A percentile compares a stretch with the other conserved stretches of the same genome.
These are phyloP conservation scores for Cyphellophora europaea DNA, from an alignment of 2,329 filamentous ascomycete species.

Conservation along the genomic window DNA sequence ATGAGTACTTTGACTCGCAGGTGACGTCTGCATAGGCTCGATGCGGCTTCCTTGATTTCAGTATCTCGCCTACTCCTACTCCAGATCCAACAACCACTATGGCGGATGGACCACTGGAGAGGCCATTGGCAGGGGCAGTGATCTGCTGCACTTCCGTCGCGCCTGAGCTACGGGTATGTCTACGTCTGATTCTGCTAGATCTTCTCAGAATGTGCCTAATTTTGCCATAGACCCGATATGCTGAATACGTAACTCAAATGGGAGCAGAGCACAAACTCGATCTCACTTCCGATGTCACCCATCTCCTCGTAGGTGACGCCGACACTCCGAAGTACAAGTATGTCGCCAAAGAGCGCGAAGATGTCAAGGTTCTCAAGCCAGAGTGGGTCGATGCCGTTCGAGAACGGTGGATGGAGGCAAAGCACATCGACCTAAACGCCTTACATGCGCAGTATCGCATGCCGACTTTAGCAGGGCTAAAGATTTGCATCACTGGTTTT, in stretches of 20 bases:
- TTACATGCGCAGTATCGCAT: slow-evolving; percentile 52
- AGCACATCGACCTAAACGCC: slow-evolving; percentile 60
- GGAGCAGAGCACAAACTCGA: slow-evolving; percentile 83
- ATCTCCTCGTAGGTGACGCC: slow-evolving; percentile 82
- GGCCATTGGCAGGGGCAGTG: slow-evolving; percentile 47
- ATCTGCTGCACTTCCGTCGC: slow-evolving; percentile 83
- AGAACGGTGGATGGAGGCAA: slow-evolving; percentile 69
- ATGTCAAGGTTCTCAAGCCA: slow-evolving; percentile 74
- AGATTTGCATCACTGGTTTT: slow-evolving; percentile 62
- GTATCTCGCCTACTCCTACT: too few relatives aligned
- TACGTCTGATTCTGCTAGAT: slow-evolving; percentile 15
- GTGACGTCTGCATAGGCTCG: too few relatives aligned
- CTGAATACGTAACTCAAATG: slow-evolving; percentile 57
- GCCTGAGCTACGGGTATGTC: slow-evolving; percentile 63
- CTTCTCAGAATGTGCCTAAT: slow-evolving; percentile 12
- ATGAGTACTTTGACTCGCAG: too few relatives aligned
- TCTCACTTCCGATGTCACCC: slow-evolving; percentile 90
- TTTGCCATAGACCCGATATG: slow-evolving; percentile 33
- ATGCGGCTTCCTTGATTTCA: too few relatives aligned
- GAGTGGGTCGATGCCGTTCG: slow-evolving; percentile 77
- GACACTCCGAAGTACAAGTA: slow-evolving; percentile 92
- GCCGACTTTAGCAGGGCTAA: slow-evolving; percentile 41
- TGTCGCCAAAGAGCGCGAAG: slow-evolving; percentile 78
- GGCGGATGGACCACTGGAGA: slow-evolving; percentile 10
- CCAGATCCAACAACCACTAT: too few relatives aligned